phyloP scores from a whole-genome alignment of 2,329 filamentous ascomycete species.

The Pestalotiopsis sp. region DNA sequence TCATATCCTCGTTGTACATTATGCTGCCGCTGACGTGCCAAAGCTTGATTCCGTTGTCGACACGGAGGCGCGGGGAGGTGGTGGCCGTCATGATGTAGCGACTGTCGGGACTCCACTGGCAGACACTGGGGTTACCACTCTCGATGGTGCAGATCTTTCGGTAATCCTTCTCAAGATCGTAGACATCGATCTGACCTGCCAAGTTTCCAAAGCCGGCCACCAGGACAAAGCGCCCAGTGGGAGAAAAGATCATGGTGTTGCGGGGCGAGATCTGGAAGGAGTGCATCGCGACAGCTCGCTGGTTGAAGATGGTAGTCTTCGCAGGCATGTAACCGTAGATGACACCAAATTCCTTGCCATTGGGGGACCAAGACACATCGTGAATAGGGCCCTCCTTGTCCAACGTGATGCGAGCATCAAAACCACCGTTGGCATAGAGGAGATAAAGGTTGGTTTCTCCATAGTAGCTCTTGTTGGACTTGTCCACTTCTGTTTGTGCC shows the following conservation, averaged over 20 bases:
- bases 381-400: slow-evolving; percentile 99
- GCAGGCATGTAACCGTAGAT: slow-evolving; percentile 99
- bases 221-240: slow-evolving; percentile 87
- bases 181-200: slow-evolving; percentile 96
- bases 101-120: slow-evolving; percentile 96
- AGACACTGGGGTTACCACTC: slow-evolving; percentile 93
- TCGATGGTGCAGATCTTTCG: slow-evolving; percentile 92
- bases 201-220: slow-evolving; percentile 97
- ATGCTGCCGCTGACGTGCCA: slow-evolving; percentile 89
- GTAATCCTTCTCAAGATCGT: slow-evolving; percentile 94
- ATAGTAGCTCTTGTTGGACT: slow-evolving; percentile 98
- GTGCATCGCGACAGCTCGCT: slow-evolving; percentile 79
- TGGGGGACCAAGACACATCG: slow-evolving; percentile 97
- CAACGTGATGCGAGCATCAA: slow-evolving; percentile 88
- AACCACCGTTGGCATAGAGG: slow-evolving; percentile 85
- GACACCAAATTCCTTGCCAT: slow-evolving; percentile 96
- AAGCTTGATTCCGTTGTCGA: slow-evolving; percentile 94
- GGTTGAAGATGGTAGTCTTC: slow-evolving; percentile 97
- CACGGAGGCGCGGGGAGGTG: slow-evolving; percentile 89
- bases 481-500: slow-evolving; percentile 96
- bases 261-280: slow-evolving; percentile 85
- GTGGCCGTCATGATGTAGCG: slow-evolving; percentile 97
- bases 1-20: slow-evolving; percentile 96
- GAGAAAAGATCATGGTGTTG: slow-evolving; percentile 95
- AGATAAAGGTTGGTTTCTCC: slow-evolving; percentile 97